A percentile compares a stretch with the other conserved stretches of the same genome.
Conservation (phyloP, 2,329 filamentous ascomycete species). For the Penicillium sp. region DNA sequence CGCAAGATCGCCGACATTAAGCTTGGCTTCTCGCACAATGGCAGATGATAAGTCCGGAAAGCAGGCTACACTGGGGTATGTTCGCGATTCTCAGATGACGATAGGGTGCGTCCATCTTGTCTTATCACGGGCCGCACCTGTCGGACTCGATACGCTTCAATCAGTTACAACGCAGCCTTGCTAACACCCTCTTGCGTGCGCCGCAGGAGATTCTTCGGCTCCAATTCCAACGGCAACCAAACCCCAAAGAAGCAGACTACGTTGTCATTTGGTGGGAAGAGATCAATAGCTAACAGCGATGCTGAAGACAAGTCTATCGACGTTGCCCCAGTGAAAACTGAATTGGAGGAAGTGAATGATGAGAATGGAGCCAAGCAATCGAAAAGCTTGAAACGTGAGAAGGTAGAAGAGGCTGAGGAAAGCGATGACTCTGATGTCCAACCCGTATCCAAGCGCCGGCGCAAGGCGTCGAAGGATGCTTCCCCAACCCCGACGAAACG, state of each 20-base stretch:
- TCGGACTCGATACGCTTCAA: not conserved
- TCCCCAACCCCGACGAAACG: constrained; percentile 29
- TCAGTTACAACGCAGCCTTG: not conserved
- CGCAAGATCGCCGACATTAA: not conserved
- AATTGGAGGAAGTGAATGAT: constrained; percentile 19
- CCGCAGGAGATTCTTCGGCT: constrained; percentile 79
- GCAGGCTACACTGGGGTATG: constrained; percentile 87
- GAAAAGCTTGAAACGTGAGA: constrained; percentile 39
- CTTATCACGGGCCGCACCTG: constrained; percentile 7
- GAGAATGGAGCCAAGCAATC: constrained; percentile 13
- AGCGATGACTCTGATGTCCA: constrained; percentile 58
- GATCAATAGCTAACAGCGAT: constrained; percentile 39
- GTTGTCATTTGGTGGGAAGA: constrained; percentile 67
- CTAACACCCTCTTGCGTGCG: not conserved
- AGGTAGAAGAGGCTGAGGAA: constrained; percentile 40
- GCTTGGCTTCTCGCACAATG: constrained; percentile 16
- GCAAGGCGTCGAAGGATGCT: constrained; percentile 38
- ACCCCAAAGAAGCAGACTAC: constrained; percentile 72
- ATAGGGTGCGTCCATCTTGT: constrained; percentile 60
- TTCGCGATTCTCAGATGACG: constrained; percentile 69
- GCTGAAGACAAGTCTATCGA: constrained; percentile 15
- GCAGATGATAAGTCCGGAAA: constrained; percentile 47
- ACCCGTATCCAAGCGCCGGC: constrained; percentile 57
- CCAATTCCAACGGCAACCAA: constrained; percentile 55
- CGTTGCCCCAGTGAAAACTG: not conserved